Base-by-base conservation (phyloP, 305 asterid genomes). In the Caryopteris hybrid region DNA sequence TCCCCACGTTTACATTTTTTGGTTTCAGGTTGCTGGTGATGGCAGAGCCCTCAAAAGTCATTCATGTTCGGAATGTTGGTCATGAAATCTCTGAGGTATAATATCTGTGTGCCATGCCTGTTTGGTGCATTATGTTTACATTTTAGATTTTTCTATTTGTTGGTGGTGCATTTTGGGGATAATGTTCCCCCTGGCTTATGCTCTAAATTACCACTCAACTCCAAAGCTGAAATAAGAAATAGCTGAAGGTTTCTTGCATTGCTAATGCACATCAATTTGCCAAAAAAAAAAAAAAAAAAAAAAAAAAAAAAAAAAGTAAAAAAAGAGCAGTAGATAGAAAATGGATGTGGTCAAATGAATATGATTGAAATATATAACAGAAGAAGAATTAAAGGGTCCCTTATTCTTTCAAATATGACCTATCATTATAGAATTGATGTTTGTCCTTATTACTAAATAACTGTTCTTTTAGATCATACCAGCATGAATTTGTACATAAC, bases 11-110 rank as follows among this genome's bases (percentile, higher is more conserved):
- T 39, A 64, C 54, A 52, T 68, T 61, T 20, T 55, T 66, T 70
- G 51, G 39, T 69, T 78, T 66, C 76, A 86, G 85, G 52, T 64
- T 55, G 45, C 63, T 66, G 61, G 70, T 53, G 75, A 88, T 90
- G 99, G 74, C 96, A 39, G 99, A 91, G 77, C 95, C 91, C 66
- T 93, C 99, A 25, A 93, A 90, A 80, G 99, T 93, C 62, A 82
- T 93, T 75, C 99, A 93, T 65, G 94, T 93, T 43, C 96, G 99
- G 18, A 93, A 93, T 53, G 99, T 93, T 74, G 99, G 99, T 46
- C 97, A 91, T 77, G 97, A 94, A 74, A 94, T 91, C 69, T 77
- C 96, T 9, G 99, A 93, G 97, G 99, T 94, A 78, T 43, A 64
- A 36, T 65, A 39, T 51, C 43, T 60, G 16, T 61, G 14, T 74